phyloP scores from a whole-genome alignment of 306 rosid genomes.

The Inga oerstediana region DNA sequence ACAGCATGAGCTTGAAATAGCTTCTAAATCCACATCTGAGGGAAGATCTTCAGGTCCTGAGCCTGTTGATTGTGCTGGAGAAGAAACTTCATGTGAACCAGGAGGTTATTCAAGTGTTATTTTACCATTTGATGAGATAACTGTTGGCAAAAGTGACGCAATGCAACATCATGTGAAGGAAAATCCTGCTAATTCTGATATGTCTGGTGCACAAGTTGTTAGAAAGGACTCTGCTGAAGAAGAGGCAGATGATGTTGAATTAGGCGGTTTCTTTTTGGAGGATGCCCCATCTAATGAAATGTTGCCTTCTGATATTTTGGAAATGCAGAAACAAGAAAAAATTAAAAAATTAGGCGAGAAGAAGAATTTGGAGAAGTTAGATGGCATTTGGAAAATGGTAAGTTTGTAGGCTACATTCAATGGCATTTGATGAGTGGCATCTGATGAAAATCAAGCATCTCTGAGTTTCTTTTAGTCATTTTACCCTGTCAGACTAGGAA shows the following conservation, averaged over 20 bases:
- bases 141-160: constrained; percentile 37
- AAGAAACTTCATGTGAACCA: constrained; percentile 23
- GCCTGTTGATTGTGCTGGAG: constrained; percentile 34
- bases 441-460: not conserved
- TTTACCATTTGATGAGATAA: constrained; percentile 46
- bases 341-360: constrained; percentile 60
- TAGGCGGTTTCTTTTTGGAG: constrained; percentile 81
- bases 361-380: constrained; percentile 80
- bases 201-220: constrained; percentile 30
- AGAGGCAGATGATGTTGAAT: constrained; percentile 68
- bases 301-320: constrained; percentile 55
- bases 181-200: constrained; percentile 38
- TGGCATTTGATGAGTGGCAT: constrained; percentile 11
- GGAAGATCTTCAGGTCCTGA: constrained; percentile 39
- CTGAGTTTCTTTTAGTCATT: constrained; percentile 11
- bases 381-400: constrained; percentile 95
- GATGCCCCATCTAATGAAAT: constrained; percentile 53
- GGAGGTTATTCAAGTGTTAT: constrained; percentile 31
- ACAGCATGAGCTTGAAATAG: constrained; percentile 66
- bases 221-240: constrained; percentile 55
- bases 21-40: constrained; percentile 45
- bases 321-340: constrained; percentile 66
- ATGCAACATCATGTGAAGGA: constrained; percentile 41
- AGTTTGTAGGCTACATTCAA: constrained; percentile 26
- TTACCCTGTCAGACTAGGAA: not conserved